Evolutionary conservation across 805 yeast species (phyloP).

Genomic region (Ogataea kodamae): DNA sequence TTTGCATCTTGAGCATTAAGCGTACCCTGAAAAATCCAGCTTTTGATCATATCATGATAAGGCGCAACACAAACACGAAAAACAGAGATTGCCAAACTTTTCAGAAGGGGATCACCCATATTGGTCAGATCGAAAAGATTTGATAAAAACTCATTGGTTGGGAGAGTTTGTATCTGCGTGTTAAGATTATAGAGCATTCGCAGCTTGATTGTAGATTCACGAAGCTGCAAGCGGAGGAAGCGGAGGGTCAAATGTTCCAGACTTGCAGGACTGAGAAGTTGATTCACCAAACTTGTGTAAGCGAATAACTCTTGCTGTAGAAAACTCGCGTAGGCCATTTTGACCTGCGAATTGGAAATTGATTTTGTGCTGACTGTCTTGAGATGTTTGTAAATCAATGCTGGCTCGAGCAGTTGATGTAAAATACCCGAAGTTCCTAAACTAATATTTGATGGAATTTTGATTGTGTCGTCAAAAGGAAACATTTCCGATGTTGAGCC

Average conservation of each 20-base stretch:
- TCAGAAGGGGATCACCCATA: slow-evolving; percentile 62
- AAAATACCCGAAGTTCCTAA: slow-evolving; percentile 55
- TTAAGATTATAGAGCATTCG: slow-evolving; percentile 52
- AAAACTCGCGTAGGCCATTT: slow-evolving; percentile 55
- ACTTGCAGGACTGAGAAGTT: slow-evolving; percentile 27
- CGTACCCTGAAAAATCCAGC: slow-evolving; percentile 72
- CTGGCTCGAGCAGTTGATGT: slow-evolving; percentile 64
- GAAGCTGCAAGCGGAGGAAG: slow-evolving; percentile 39
- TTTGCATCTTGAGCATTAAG: slow-evolving; percentile 39
- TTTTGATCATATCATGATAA: slow-evolving; percentile 53
- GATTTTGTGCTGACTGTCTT: slow-evolving; percentile 24
- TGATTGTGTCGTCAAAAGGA: slow-evolving; percentile 39
- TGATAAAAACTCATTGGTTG: slow-evolving; percentile 54
- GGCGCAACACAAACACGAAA: slow-evolving; percentile 50
- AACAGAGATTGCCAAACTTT: slow-evolving; percentile 40
- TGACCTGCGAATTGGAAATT: slow-evolving; percentile 45
- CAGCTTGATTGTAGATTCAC: slow-evolving; percentile 51
- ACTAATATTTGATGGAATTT: slow-evolving; percentile 51
- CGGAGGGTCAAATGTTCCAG: slow-evolving; percentile 30
- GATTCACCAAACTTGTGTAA: slow-evolving; percentile 38
- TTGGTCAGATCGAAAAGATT: slow-evolving; percentile 45
- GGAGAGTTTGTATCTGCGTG: slow-evolving; percentile 28
- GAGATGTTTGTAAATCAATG: slow-evolving; percentile 56
- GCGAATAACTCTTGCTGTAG: slow-evolving; percentile 37
- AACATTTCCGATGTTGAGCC: slow-evolving; percentile 61